phyloP scores from a whole-genome alignment of 352 stramenopile genomes.

The Globisporangium yorkense region DNA sequence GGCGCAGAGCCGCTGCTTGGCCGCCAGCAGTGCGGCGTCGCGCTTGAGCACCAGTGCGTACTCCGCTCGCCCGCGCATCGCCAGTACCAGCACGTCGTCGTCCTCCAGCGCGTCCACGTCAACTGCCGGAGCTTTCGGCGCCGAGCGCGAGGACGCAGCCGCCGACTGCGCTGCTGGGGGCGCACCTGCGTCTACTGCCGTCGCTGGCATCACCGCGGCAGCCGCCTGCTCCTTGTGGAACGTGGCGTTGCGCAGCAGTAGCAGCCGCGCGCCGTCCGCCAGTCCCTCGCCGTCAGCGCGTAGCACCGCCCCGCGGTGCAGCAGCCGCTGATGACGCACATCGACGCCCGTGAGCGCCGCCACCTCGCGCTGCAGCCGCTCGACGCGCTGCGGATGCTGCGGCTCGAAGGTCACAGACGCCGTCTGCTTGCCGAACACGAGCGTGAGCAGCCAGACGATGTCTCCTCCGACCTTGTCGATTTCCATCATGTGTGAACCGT shows the following conservation, averaged over 20 bases:
- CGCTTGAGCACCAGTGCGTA: constrained; percentile 44
- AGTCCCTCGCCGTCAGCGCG: constrained; percentile 10
- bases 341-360: constrained; percentile 27
- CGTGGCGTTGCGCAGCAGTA: constrained; percentile 32
- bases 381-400: constrained; percentile 20
- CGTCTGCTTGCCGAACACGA: constrained; percentile 41
- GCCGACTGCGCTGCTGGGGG: neutral
- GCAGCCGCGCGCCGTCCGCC: neutral
- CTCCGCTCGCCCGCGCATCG: constrained; percentile 46
- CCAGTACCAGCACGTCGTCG: constrained; percentile 42
- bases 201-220: neutral
- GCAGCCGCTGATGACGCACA: constrained; percentile 41
- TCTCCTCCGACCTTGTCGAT: no score
- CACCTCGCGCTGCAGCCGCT: constrained; percentile 25
- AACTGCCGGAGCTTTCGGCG: constrained; percentile 8
- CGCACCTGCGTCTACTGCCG: neutral
- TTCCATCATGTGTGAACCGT: no score
- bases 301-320: constrained; percentile 46
- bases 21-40: constrained; percentile 21
- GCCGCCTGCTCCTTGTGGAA: constrained; percentile 18
- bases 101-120: constrained; percentile 36
- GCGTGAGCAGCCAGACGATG: constrained; percentile 23
- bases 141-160: neutral
- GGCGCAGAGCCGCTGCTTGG: constrained; percentile 44
- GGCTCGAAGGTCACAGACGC: constrained; percentile 19